phyloP scores from a whole-genome alignment of 305 asterid genomes.

The Fraxinus nigra region DNA sequence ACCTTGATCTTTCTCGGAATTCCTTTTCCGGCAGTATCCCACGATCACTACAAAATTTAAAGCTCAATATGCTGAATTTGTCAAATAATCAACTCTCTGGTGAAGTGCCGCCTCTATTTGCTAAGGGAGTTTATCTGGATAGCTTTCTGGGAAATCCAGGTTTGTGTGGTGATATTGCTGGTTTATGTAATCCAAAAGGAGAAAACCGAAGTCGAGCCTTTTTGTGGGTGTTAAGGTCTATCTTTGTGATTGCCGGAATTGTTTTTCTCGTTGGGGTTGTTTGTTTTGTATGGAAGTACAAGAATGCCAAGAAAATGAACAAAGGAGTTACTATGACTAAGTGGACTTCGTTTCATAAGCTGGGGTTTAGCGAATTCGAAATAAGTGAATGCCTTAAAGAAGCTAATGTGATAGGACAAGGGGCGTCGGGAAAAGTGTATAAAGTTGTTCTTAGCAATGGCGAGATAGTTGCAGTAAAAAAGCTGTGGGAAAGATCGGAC shows the following conservation, averaged over 20 bases:
- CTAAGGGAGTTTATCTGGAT: slow-evolving; percentile 39
- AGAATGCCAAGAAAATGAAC: slow-evolving; percentile 31
- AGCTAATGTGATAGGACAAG: slow-evolving; percentile 64
- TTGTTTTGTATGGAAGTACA: slow-evolving; percentile 46
- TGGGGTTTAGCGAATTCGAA: slow-evolving; percentile 62
- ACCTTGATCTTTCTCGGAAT: slow-evolving; percentile 77
- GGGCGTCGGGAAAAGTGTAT: slow-evolving; percentile 79
- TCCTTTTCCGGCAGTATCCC: slow-evolving; percentile 64
- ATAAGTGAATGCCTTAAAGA: slow-evolving; percentile 52
- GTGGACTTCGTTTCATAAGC: slow-evolving; percentile 77
- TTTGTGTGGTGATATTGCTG: slow-evolving; percentile 40
- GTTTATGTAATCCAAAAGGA: slow-evolving; percentile 29
- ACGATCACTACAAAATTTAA: slow-evolving; percentile 51
- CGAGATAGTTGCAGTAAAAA: slow-evolving; percentile 80
- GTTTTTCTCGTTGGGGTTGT: slow-evolving; percentile 45
- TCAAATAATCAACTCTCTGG: slow-evolving; percentile 70
- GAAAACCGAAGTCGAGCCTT: slow-evolving; percentile 18
- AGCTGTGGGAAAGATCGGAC: slow-evolving; percentile 39
- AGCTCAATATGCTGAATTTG: slow-evolving; percentile 62
- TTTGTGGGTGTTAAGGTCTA: slow-evolving; percentile 39
- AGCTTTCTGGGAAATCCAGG: slow-evolving; percentile 77
- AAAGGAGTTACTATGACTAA: slow-evolving; percentile 37
- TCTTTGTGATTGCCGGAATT: slow-evolving; percentile 33
- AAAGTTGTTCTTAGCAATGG: slow-evolving; percentile 66
- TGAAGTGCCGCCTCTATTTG: slow-evolving; percentile 53